These are phyloP conservation scores for Elsinoe perseae DNA, from an alignment of 2,329 filamentous ascomycete genomes.

Conservation along the genomic window DNA sequence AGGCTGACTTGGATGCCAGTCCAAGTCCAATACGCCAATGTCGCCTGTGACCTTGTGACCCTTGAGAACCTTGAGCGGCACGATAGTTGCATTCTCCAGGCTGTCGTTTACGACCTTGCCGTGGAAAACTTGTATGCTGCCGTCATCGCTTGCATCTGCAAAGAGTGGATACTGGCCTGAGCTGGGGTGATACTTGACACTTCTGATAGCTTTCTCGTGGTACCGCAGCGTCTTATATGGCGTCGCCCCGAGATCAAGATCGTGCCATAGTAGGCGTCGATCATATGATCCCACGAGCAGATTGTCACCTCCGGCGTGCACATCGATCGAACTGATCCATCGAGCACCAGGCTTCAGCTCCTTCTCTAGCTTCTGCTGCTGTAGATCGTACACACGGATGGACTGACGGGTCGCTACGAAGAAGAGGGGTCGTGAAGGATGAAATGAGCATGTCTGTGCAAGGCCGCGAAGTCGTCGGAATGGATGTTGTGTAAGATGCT, in stretches of 20 bases:
- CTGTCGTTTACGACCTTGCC: constrained; percentile 90
- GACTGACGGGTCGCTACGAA: constrained; percentile 93
- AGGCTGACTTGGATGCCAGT: constrained; percentile 91
- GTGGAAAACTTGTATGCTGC: constrained; percentile 91
- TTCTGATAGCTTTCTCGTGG: constrained; percentile 83
- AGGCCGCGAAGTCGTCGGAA: constrained; percentile 71
- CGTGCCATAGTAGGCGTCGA: constrained; percentile 89
- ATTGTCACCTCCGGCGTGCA: constrained; percentile 90
- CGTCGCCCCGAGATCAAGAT: constrained; percentile 79
- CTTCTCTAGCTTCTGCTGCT: constrained; percentile 84
- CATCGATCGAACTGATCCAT: constrained; percentile 89
- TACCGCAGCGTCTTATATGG: constrained; percentile 97
- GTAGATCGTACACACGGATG: constrained; percentile 88
- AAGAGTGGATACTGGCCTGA: constrained; percentile 67
- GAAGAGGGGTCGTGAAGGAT: constrained; percentile 84
- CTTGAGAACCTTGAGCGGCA: constrained; percentile 86
- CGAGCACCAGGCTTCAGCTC: constrained; percentile 87
- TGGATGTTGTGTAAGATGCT: constrained; percentile 88
- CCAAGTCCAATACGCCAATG: constrained; percentile 83
- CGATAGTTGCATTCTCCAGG: constrained; percentile 93
- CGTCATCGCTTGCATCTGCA: constrained; percentile 91
- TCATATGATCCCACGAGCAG: constrained; percentile 93
- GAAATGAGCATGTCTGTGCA: constrained; percentile 87
- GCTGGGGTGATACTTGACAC: constrained; percentile 72
- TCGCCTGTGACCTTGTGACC: constrained; percentile 82